Evolutionary conservation across 305 asterid genomes (phyloP).

Genomic region (Striga hermonthica): DNA sequence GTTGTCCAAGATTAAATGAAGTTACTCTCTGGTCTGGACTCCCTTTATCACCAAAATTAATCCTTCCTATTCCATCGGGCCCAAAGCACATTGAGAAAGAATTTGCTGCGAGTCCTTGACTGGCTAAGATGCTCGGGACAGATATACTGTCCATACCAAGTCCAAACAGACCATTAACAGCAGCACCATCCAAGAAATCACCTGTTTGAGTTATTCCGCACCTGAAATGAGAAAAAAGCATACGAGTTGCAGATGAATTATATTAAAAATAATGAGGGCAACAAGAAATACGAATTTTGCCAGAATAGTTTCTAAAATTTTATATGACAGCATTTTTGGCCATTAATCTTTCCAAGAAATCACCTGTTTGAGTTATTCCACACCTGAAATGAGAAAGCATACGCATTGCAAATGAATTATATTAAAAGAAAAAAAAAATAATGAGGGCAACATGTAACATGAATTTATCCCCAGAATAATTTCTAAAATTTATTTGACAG

Average conservation of each 20-base stretch:
- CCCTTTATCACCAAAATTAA: conserved; percentile 89
- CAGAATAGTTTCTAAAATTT: too few species aligned
- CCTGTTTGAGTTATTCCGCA: conserved; percentile 94
- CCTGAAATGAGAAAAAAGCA: conserved; percentile 42
- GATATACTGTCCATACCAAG: conserved; percentile 74
- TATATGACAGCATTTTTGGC: too few species aligned
- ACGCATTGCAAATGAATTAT: too few species aligned
- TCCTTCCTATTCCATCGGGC: conserved; percentile 72
- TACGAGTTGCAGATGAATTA: too few species aligned
- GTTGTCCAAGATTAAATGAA: conserved; percentile 54
- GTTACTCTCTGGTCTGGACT: conserved; percentile 58
- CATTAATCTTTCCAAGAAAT: conserved; percentile 42
- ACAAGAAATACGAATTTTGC: too few species aligned
- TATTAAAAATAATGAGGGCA: too few species aligned
- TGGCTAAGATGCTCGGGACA: conserved; percentile 82
- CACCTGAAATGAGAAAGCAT: conserved; percentile 53
- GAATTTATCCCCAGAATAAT: too few species aligned
- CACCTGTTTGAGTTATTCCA: conserved; percentile 87
- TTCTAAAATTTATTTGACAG: too few species aligned
- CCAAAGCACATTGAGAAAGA: conserved; percentile 96
- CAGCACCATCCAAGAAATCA: conserved; percentile 73
- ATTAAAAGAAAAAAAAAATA: too few species aligned
- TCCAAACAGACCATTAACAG: conserved; percentile 89
- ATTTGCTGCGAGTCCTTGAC: conserved; percentile 72
- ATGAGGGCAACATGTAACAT: too few species aligned